Conservation (phyloP, 2,329 filamentous ascomycete species). For the Talaromyces amestolkiae region DNA sequence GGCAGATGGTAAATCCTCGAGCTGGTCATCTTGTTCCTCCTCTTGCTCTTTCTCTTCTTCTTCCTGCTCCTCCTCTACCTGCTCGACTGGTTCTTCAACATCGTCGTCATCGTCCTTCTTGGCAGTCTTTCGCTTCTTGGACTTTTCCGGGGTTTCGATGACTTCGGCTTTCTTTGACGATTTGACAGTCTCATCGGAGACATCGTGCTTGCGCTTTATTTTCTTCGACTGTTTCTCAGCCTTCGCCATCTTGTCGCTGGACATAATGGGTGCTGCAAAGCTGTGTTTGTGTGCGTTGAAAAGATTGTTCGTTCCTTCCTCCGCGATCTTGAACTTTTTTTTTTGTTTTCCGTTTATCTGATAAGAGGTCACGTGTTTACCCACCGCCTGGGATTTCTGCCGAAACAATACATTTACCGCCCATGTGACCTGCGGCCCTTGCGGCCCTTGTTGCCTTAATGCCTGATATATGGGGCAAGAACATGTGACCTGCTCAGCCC, state of each 20-base stretch:
- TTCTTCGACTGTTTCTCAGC: conserved; percentile 42
- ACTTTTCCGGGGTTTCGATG: conserved; percentile 33
- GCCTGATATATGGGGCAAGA: neutral
- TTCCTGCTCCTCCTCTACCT: conserved; percentile 22
- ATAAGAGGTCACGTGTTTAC: conserved; percentile 2
- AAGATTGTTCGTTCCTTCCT: neutral
- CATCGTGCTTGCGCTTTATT: conserved; percentile 46
- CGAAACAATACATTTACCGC: neutral
- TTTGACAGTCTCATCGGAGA: conserved; percentile 26
- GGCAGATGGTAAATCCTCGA: conserved; percentile 53
- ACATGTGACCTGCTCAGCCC: neutral
- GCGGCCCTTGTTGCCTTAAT: neutral
- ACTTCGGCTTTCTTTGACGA: conserved; percentile 19
- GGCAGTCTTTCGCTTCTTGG: conserved; percentile 25
- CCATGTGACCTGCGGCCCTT: neutral
- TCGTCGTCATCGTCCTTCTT: neutral
- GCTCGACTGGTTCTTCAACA: conserved; percentile 12
- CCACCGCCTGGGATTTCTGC: neutral
- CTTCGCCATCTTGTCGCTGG: conserved; percentile 39
- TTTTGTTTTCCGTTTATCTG: conserved; percentile 15
- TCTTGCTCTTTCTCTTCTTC: conserved; percentile 40
- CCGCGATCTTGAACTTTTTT: conserved; percentile 8
- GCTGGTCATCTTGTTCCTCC: conserved; percentile 34
- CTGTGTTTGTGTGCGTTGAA: neutral
- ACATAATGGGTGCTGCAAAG: conserved; percentile 17